A percentile compares a stretch with the other conserved stretches of the same genome.
Evolutionary conservation across 208 protist genomes (phyloP).

Genomic region (Acanthamoeba culbertsoni): DNA sequence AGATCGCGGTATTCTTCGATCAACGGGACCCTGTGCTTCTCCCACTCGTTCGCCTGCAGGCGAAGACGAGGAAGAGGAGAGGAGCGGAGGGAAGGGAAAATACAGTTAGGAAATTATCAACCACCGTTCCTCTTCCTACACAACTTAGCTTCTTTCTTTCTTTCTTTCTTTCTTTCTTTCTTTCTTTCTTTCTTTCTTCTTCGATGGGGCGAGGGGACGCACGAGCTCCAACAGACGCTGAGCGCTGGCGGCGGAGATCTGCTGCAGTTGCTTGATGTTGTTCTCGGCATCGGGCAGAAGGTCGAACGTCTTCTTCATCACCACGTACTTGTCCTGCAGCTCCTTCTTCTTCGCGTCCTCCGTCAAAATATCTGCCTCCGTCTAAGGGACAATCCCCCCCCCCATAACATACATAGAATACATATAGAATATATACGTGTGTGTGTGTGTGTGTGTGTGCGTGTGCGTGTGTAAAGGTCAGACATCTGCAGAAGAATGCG

Average conservation of each 20-base stretch:
- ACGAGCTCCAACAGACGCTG: neutral
- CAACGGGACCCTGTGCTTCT: conserved; percentile 65
- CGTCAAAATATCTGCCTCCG: conserved; percentile 54
- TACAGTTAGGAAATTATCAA: no score
- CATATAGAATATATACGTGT: neutral
- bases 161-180: no score
- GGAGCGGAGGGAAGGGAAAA: no score
- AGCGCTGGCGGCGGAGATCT: conserved; percentile 26
- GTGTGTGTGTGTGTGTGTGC: no score
- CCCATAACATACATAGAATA: neutral
- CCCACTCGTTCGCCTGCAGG: conserved; percentile 68
- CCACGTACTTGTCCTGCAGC: conserved; percentile 68
- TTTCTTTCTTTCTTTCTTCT: no score
- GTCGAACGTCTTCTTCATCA: conserved; percentile 75
- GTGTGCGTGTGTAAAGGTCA: no score
- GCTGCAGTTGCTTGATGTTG: conserved; percentile 70
- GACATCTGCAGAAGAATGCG: neutral
- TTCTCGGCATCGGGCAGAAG: conserved; percentile 74
- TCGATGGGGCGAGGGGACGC: no score
- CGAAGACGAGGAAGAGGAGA: no score
- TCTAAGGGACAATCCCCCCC: neutral
- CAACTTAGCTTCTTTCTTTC: no score
- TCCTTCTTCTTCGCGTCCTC: conserved; percentile 50
- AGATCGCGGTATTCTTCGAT: conserved; percentile 67
- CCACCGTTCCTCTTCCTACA: no score